Base-by-base conservation (phyloP, 1,139 yeast species). In the Saccharomyces hybrid region DNA sequence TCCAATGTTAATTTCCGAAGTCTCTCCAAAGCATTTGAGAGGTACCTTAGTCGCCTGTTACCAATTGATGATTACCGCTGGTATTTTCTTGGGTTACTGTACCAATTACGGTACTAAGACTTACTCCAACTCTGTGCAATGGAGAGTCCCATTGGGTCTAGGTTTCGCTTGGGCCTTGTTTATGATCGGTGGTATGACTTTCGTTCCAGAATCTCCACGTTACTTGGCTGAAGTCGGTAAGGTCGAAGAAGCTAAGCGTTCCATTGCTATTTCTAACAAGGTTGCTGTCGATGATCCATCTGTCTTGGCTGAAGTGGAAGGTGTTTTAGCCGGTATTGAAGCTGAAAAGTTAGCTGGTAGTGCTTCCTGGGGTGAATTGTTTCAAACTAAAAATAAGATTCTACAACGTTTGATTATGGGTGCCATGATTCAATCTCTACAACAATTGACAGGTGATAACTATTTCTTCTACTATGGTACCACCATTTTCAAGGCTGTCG, bases 401-500 rank as follows among this genome's bases (percentile, higher is more conserved):
- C 71, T 84, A 61, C 78, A 78, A 73, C 78, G 93, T 74, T 77
- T 84, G 26, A 49, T 82, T 47, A 74, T 82, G 67, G 95, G 93
- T 67, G 72, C 82, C 57, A 67, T 81, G 72, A 69, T 85, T 59
- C 86, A 84, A 76, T 76, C 84, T 41, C 73, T 85, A 64, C 91
- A 86, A 74, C 91, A 86, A 73, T 78, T 86, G 63, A 82, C 88
- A 59, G 93, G 91, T 78, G 79, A 82, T 69, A 85, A 85, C 75
- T 86, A 84, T 72, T 84, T 86, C 76, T 84, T 85, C 78, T 85
- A 84, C 76, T 85, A 84, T 64, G 88, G 89, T 69, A 84, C 90
- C 57, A 80, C 86, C 54, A 78, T 85, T 67, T 85, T 85, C 80
- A 71, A 81, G 64, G 84, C 90, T 62, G 87, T 85, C 61, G 91